phyloP scores from a whole-genome alignment of 2,329 filamentous ascomycete species.

The Colletotrichum siamense region DNA sequence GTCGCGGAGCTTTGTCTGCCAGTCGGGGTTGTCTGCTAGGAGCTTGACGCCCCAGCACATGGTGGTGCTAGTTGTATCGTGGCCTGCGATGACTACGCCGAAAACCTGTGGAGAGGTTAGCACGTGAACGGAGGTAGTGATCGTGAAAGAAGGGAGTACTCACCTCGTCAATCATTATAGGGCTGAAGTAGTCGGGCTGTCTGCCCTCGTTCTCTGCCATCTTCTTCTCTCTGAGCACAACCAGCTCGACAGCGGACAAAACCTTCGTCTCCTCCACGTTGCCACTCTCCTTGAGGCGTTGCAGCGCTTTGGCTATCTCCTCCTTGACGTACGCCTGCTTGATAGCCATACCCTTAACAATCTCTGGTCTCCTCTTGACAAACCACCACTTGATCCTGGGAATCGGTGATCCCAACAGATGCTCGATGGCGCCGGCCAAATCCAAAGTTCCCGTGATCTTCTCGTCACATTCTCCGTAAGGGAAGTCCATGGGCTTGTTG shows the following conservation, averaged over 20 bases:
- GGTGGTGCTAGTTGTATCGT: constrained; percentile 32
- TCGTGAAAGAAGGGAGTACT: not conserved
- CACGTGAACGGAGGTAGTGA: not conserved
- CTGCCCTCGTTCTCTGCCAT: constrained; percentile 15
- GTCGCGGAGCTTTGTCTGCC: not conserved
- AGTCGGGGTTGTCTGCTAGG: constrained; percentile 5
- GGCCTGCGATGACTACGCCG: constrained; percentile 34
- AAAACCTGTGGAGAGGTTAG: constrained; percentile 20
- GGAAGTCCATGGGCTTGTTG: not conserved
- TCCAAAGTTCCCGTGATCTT: constrained; percentile 8
- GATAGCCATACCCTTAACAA: not conserved
- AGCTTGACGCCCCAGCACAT: constrained; percentile 33
- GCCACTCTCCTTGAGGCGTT: not conserved
- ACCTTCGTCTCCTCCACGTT: constrained; percentile 8
- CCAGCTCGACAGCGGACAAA: constrained; percentile 16
- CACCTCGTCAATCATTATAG: constrained; percentile 15
- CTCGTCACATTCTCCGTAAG: constrained; percentile 1
- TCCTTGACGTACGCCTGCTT: not conserved
- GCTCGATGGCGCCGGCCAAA: not conserved
- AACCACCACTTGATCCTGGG: constrained; percentile 11
- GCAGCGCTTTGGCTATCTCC: constrained; percentile 11
- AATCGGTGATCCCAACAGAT: not conserved
- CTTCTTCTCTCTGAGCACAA: constrained; percentile 16
- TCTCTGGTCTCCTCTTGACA: not conserved
- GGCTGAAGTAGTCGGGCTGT: constrained; percentile 9